Evolutionary conservation across 441 rosid genomes (phyloP).

Genomic region (Omphalea diandra): DNA sequence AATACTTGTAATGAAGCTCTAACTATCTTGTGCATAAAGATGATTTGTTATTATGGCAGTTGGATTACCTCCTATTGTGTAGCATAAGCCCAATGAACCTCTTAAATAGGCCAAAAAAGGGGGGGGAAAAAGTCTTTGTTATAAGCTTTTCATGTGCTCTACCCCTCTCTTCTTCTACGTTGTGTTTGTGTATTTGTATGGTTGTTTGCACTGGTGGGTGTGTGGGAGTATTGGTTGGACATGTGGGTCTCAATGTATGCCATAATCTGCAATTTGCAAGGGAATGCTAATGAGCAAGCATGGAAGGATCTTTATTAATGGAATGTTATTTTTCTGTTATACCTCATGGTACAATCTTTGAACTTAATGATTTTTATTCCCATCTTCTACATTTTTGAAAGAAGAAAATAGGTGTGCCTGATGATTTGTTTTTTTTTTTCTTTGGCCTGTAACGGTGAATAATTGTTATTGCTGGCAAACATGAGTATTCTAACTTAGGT

Average conservation of each 20-base stretch:
- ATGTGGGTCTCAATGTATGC: background rate
- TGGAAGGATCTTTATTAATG: background rate
- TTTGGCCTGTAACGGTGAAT: background rate
- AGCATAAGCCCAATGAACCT: no score
- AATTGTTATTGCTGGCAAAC: background rate
- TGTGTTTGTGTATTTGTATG: background rate
- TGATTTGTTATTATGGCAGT: conserved; percentile 6
- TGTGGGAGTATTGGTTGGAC: background rate
- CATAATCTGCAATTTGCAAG: background rate
- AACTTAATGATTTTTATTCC: background rate
- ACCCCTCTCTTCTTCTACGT: background rate
- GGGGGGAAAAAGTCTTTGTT: background rate
- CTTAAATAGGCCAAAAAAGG: no score
- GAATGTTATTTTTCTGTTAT: background rate
- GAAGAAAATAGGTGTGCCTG: background rate
- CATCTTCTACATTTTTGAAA: background rate
- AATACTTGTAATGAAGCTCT: no score
- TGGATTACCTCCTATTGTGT: no score
- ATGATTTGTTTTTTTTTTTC: background rate
- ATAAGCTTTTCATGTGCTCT: background rate
- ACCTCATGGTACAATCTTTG: no score
- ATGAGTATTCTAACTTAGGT: background rate
- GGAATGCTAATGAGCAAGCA: background rate
- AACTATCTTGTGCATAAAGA: no score
- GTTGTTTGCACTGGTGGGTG: background rate